Evolutionary conservation across 768 basidiomycete genomes (phyloP), one percentile per base, ranked within the genome.

Genomic region (Podaxis carcinomalis): DNA sequence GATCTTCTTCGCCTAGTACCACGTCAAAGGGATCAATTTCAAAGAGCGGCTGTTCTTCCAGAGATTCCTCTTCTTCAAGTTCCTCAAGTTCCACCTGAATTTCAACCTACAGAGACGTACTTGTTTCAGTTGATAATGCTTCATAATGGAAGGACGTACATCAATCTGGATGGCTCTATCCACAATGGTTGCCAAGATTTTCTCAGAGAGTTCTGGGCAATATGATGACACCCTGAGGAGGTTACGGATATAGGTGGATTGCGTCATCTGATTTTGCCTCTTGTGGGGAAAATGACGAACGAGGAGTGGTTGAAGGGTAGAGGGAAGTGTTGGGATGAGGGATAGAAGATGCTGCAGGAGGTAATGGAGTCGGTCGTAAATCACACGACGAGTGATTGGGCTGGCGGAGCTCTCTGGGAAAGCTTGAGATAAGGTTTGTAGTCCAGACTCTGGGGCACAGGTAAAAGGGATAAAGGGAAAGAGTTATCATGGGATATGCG

Each of bases 111-210:
- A 13, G 36, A 32, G 9, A 37, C 13, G 9, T 63, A 25, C 59
- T 16, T 5, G 56, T 27, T 19, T 55, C 14, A 35, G 49, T 1
- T 56, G 5, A 19, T 25, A 63, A 10, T 19, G 37, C 59, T 53
- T 10, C 6, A 61, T 35, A 55, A 37, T 28, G 42, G 21, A 51
- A 4, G 39, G 36, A 80, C 92, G 59, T 68, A 95, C 96, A 72
- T 99, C 97, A 61, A 99, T 95, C 73, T 95, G 89, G 35, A 98
- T 88, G 28, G 94, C 90, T n/a, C 94, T 87, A 72, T 97, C 95
- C 23, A 99, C 83, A 36, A 98, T 92, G 0, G 89, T 88, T 2
- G 87, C 88, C 36, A 98, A 76, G 44, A 98, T 87, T 65, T 87
- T 87, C 64, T 95, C 94, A 1, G 85, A 77, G 21, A 98, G 77